Base-by-base conservation (phyloP, 257 asterid species). In the Eustoma russellianum region DNA sequence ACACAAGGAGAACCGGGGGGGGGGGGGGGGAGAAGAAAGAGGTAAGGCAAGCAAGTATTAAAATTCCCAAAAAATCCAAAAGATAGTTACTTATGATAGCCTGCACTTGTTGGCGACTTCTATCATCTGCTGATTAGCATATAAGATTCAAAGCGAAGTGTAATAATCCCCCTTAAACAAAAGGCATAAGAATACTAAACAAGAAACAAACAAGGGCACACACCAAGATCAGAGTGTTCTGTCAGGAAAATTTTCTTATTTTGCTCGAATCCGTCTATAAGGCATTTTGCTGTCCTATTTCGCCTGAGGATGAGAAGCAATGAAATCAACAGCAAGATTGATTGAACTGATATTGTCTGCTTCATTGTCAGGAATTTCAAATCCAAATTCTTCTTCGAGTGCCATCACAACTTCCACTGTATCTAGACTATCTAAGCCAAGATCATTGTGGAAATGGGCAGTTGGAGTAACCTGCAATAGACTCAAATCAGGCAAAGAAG, bases 221-320 rank as follows among this genome's bases (percentile, higher is more conserved):
- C 40, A 14, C 35, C 28, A 52, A 52, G 15, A 33, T 14, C 14
- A 41, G 14, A n/a, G 44, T 33, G 13, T 17, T 5, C 13, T 10
- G 17, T 30, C 14, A 35, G 9, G n/a, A 38, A 53, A 13, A 3
- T 11, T 46, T 34, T 45, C 62, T 34, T 13, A 60, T 47, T 24
- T 24, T 24, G 30, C 30, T 24, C 30, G 3, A 24, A 24, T 24
- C 30, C 3, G 30, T 24, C 30, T 24, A 24, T n/a, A 4, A 24
- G 30, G 30, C 30, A 24, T 2, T 24, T 0, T n/a, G 30, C 30
- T 24, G 30, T 24, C 30, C 30, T 24, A 74, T 50, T 69, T 74
- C 19, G 73, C 76, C 51, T 61, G 75, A 7, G 79, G 76, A 48
- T 69, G 70, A 69, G 76, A 69, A 30, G 76, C 67, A 62, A 74